These are phyloP conservation scores for Phytophthora aleatoria DNA, from an alignment of 352 stramenopile genomes.

Conservation along the genomic window DNA sequence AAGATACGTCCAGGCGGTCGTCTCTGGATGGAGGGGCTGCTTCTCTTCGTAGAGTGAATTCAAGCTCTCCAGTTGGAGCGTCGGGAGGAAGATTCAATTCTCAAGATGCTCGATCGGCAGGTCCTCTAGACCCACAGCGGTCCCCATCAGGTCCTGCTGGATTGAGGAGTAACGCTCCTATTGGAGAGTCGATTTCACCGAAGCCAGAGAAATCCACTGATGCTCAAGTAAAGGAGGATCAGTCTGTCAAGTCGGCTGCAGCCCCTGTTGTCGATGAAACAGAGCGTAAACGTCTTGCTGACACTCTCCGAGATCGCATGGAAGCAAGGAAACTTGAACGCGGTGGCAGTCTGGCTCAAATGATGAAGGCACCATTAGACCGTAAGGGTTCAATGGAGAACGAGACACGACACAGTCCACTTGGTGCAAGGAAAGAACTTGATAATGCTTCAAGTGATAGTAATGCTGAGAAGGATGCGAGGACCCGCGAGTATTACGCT, in stretches of 20 bases:
- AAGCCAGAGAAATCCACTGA: slow-evolving; percentile 23
- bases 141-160: slow-evolving; percentile 17
- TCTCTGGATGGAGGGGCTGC: slow-evolving; percentile 36
- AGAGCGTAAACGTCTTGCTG: slow-evolving; percentile 43
- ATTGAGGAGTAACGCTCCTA: slow-evolving; percentile 22
- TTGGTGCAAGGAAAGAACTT: slow-evolving; percentile 23
- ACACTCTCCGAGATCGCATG: slow-evolving; percentile 46
- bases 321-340: slow-evolving; percentile 47
- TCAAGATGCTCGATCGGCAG: slow-evolving; percentile 22
- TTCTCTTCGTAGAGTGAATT: slow-evolving; percentile 26
- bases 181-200: slow-evolving; percentile 21
- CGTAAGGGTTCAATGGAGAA: slow-evolving; percentile 29
- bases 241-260: slow-evolving; percentile 7
- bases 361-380: slow-evolving; percentile 36
- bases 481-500: slow-evolving; percentile 57
- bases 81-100: slow-evolving; percentile 19
- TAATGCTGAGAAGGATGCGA: slow-evolving; percentile 47
- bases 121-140: slow-evolving; percentile 20
- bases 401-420: slow-evolving; percentile 12
- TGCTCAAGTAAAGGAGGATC: slow-evolving; percentile 27
- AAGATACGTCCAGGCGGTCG: slow-evolving; percentile 36
- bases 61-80: slow-evolving; percentile 17
- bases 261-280: slow-evolving; percentile 33
- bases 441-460: slow-evolving; percentile 16
- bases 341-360: slow-evolving; percentile 40